These are phyloP conservation scores for Aspergillus pseudoviridinutans DNA, from an alignment of 2,329 filamentous ascomycete genomes.

Conservation along the genomic window DNA sequence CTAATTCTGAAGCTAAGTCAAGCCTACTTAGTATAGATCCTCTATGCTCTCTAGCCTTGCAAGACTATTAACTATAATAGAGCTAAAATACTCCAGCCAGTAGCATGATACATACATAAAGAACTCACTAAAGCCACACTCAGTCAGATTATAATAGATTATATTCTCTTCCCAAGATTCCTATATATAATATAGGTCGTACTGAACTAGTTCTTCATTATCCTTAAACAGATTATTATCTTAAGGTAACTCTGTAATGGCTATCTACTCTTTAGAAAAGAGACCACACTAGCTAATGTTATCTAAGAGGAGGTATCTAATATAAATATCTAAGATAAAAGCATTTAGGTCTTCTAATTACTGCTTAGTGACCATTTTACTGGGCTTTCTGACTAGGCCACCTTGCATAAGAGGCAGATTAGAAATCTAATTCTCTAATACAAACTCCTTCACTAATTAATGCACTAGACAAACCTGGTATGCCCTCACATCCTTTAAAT, in stretches of 20 bases:
- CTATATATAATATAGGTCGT: constrained; percentile 22
- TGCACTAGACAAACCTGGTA: constrained; percentile 18
- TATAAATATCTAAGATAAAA: constrained; percentile 22
- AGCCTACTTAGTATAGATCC: too few species aligned
- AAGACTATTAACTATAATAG: too few species aligned
- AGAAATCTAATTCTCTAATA: constrained; percentile 4
- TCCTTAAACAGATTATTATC: constrained; percentile 22
- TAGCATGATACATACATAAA: too few species aligned
- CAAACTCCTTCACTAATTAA: constrained; percentile 19
- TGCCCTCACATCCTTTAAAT: constrained; percentile 12
- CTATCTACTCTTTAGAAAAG: constrained; percentile 26
- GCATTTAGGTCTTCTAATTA: constrained; percentile 15
- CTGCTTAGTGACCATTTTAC: constrained; percentile 2
- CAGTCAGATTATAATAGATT: constrained; percentile 21
- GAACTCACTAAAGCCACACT: too few species aligned
- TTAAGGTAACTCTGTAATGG: constrained; percentile 21
- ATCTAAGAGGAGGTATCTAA: constrained; percentile 18
- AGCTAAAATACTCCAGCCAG: too few species aligned
- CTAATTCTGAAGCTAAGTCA: too few species aligned
- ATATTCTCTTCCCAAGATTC: constrained; percentile 30
- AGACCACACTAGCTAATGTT: constrained; percentile 25
- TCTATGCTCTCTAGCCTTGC: too few species aligned
- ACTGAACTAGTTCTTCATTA: constrained; percentile 13
- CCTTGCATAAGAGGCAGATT: not conserved
- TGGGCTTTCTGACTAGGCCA: not conserved